A percentile compares a stretch with the other conserved stretches of the same genome.
These are phyloP conservation scores for Nakazawaea ishiwadae DNA, from an alignment of 805 yeast species.

Conservation along the genomic window DNA sequence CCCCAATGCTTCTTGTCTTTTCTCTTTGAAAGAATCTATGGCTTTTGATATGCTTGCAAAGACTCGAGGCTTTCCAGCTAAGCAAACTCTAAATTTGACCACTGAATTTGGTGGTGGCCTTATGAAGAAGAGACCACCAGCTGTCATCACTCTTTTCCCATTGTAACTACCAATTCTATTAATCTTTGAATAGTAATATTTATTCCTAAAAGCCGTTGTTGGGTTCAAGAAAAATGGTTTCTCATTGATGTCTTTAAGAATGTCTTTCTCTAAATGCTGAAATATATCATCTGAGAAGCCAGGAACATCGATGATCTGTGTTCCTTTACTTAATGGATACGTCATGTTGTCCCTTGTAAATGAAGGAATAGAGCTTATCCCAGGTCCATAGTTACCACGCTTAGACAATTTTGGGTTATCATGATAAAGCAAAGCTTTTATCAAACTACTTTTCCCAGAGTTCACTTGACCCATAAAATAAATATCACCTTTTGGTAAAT, in stretches of 20 bases:
- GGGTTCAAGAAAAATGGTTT: slow-evolving; percentile 11
- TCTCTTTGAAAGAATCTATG: slow-evolving; percentile 13
- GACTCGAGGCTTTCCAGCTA: slow-evolving; percentile 35
- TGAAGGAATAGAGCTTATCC: slow-evolving; percentile 57
- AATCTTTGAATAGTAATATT: slow-evolving; percentile 14
- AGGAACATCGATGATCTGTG: slow-evolving; percentile 38
- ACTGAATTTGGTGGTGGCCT: slow-evolving; percentile 48
- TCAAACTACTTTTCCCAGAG: slow-evolving; percentile 63
- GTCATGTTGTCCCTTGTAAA: slow-evolving; percentile 55
- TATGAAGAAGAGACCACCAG: slow-evolving; percentile 61
- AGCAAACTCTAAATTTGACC: slow-evolving; percentile 40
- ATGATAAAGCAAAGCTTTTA: slow-evolving; percentile 37
- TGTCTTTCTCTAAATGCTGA: slow-evolving; percentile 19
- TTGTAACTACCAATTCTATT: slow-evolving; percentile 10
- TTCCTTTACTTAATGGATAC: slow-evolving; percentile 26
- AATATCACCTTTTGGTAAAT: slow-evolving; percentile 31
- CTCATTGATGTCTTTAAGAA: slow-evolving; percentile 11
- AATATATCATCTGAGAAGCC: slow-evolving; percentile 36
- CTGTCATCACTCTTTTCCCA: slow-evolving; percentile 27
- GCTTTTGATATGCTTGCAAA: slow-evolving; percentile 30
- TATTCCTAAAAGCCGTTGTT: slow-evolving; percentile 10
- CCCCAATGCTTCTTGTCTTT: slow-evolving; percentile 22
- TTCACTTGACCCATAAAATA: slow-evolving; percentile 65
- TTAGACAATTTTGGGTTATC: slow-evolving; percentile 18
- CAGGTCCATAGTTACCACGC: slow-evolving; percentile 34